Evolutionary conservation across 441 rosid genomes (phyloP).

Genomic region (Adansonia gregorii): DNA sequence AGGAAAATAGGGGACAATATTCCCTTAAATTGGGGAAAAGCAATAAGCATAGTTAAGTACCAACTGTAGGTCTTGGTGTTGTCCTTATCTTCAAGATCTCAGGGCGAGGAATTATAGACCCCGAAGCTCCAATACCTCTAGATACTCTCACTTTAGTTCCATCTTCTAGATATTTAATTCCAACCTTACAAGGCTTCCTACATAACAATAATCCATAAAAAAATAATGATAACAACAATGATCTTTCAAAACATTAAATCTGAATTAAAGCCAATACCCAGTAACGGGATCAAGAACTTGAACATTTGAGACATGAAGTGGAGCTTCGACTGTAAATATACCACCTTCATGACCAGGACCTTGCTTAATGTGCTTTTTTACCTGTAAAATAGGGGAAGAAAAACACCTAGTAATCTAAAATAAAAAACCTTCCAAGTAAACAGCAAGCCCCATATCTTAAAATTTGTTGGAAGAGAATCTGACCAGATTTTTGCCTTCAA

Average conservation of each 20-base stretch:
- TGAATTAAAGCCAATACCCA: slow-evolving; percentile 49
- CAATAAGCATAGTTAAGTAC: slow-evolving; percentile 41
- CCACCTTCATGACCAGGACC: slow-evolving; percentile 96
- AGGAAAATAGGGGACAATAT: neutral
- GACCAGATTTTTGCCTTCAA: slow-evolving; percentile 85
- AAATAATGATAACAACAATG: neutral
- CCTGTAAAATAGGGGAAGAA: slow-evolving; percentile 43
- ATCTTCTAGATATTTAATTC: slow-evolving; percentile 78
- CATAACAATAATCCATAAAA: slow-evolving; percentile 25
- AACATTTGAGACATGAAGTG: slow-evolving; percentile 90
- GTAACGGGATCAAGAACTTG: slow-evolving; percentile 93
- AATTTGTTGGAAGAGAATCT: slow-evolving; percentile 22
- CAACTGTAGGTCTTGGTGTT: slow-evolving; percentile 81
- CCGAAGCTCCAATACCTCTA: slow-evolving; percentile 83
- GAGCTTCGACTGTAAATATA: slow-evolving; percentile 90
- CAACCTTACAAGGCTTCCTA: slow-evolving; percentile 90
- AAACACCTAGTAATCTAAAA: neutral
- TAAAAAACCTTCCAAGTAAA: slow-evolving; percentile 17
- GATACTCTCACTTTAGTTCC: slow-evolving; percentile 95
- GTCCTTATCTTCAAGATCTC: slow-evolving; percentile 84
- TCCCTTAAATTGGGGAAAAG: neutral
- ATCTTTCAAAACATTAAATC: neutral
- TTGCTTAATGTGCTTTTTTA: slow-evolving; percentile 88
- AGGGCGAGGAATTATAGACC: slow-evolving; percentile 87
- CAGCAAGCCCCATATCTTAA: neutral